Base-by-base conservation (phyloP, 768 basidiomycete genomes). In the Galerina marginata region DNA sequence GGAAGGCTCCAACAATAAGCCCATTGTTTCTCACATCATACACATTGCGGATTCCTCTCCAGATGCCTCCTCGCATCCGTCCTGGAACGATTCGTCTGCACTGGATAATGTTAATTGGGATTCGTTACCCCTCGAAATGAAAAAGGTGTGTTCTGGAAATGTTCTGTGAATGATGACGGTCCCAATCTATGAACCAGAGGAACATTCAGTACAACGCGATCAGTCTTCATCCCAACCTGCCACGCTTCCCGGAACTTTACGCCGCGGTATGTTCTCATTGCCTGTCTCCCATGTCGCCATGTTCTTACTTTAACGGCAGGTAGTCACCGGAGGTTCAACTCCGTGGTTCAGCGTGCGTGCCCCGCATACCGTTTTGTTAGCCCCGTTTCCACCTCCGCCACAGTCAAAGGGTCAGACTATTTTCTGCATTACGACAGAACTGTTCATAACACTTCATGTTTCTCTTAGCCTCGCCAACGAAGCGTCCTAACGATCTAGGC, bases 51-150 rank as follows among this genome's bases (percentile, higher is more conserved):
- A 84, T 10, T 76, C 79, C 3, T 75, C 79, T 16, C 87, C 89
- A 0, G 88, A 92, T 65, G 65, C 71, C 6, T 75, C 86, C 4
- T 73, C 77, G 62, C 75, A 79, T 48, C 90, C 91, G 3, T 67
- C 73, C 23, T 87, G 79, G 69, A 92, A 92, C 69, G 74, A 71
- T 6, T 67, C 71, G 4, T 72, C 79, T 2, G 65, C 71, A 12
- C 68, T 87, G 16, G 88, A 90, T 67, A 69, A 69, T 14, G 72
- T 84, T 10, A 80, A 78, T 5, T 91, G 89, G 90, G 83, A 86
- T 12, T 77, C 80, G 3, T 70, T 92, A 3, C 85, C 89, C 0
- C 36, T 56, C 3, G 90, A 91, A 68, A 67, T 91, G 26, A 85
- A 81, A 57, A 88, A 88, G 77, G 90, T 87, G 9, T 40, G 76